Evolutionary conservation across 257 asterid genomes (phyloP), one percentile per base, ranked within the genome.

Genomic region (Solanum ahanhuiri): DNA sequence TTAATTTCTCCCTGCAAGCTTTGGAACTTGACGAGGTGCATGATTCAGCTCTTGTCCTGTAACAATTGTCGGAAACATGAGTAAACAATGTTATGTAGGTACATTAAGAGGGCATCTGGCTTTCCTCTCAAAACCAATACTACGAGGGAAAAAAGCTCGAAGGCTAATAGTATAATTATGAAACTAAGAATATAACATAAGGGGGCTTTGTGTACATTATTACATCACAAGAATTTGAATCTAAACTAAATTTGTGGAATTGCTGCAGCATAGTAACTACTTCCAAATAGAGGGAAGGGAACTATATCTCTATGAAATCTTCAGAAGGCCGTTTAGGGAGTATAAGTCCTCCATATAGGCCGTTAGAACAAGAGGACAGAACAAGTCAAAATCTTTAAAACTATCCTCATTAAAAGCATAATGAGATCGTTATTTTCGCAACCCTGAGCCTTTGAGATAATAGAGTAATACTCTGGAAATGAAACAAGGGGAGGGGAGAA

Each of bases 1-100:
- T 94, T 83, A 90, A 90, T 90, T 95, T 96, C 93, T 96, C 99
- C 91, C 98, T 92, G 94, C 97, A 92, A 23, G 99, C 99, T 92
- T 96, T 96, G 91, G 99, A 93, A 89, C 93, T 93, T 83, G 99
- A 90, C 35, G 94, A 87, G 86, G 89, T 90, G 83, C 95, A 92
- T 31, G 92, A 73, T 85, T 96, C 99, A 84, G 91, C 76, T 90
- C 98, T 92, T 71, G 88, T 60, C 86, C 98, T 96, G 91, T 82
- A 83, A 72, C 83, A 67, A 58, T 54, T 54, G 28, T 37, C 41
- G 4, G 82, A 85, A 88, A 28, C 7, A 39, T 58, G 82, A 81
- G 70, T 31, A 85, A 48, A 85, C 45, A 11, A 20, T 31, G 37
- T 23, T 37, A 3, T 18, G 81, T 41, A 39, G n/a, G 81, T 12